phyloP scores from a whole-genome alignment of 768 basidiomycete genomes.

The Pleurotus salmoneostramineus region DNA sequence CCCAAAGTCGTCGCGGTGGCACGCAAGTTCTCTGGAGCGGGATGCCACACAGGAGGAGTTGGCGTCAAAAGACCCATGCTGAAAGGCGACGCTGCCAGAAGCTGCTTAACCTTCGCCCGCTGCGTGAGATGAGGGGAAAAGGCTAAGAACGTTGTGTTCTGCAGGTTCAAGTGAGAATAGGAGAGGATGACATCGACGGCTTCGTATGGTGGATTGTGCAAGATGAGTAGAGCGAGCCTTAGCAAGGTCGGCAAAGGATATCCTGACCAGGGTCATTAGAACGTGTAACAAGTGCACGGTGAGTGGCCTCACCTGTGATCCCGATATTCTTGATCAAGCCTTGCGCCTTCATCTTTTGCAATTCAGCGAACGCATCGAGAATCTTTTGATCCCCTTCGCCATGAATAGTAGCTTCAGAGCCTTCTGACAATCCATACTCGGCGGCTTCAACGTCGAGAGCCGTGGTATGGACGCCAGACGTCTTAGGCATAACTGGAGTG shows the following conservation, averaged over 20 bases:
- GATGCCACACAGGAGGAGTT: conserved; percentile 68
- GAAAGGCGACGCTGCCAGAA: conserved; percentile 78
- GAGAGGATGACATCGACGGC: conserved; percentile 79
- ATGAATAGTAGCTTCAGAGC: conserved; percentile 50
- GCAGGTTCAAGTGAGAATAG: conserved; percentile 77
- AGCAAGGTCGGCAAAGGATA: conserved; percentile 82
- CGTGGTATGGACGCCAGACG: conserved; percentile 49
- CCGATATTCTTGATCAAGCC: conserved; percentile 74
- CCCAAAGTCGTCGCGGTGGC: conserved; percentile 37
- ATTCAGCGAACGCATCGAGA: conserved; percentile 61
- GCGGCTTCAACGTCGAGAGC: conserved; percentile 52
- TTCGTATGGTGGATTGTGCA: conserved; percentile 58
- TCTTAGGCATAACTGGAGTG: conserved; percentile 42
- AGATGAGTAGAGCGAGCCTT: conserved; percentile 72
- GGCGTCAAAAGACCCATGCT: conserved; percentile 76
- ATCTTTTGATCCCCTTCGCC: conserved; percentile 73
- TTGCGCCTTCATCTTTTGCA: conserved; percentile 66
- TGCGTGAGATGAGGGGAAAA: conserved; percentile 54
- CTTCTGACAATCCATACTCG: conserved; percentile 62
- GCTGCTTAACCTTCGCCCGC: conserved; percentile 63
- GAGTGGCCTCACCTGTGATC: conserved; percentile 55
- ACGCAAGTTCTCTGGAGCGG: conserved; percentile 52
- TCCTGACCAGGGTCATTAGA: conserved; percentile 34
- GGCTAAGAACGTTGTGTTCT: conserved; percentile 56
- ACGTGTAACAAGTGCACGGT: no score